Base-by-base conservation (phyloP, 1,139 yeast genomes). In the Taphrina wiesneri region DNA sequence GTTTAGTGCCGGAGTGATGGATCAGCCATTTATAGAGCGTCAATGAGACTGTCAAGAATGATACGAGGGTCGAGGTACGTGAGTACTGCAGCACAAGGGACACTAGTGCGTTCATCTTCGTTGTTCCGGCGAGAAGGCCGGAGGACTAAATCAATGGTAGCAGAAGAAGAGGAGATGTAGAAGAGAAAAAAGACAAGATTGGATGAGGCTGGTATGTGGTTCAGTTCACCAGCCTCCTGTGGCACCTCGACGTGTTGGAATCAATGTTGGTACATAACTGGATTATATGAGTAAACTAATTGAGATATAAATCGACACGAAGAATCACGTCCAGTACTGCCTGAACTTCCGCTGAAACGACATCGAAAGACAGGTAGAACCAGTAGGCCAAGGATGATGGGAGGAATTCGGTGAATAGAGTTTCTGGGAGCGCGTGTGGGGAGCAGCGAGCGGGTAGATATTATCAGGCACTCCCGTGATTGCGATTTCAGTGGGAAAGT, bases 401-500 rank as follows among this genome's bases (percentile, higher is more conserved):
- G 51, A 46, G 9, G 30, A 1, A 3, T 46, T 21, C 15, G 13
- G 21, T 26, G 9, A 41, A 17, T 45, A 45, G 15, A 19, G 51
- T 45, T 21, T 28, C 7, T 25, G 36, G 34, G 7, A 17, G 52
- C 28, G 7, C 2, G n/a, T 46, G 32, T 46, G 52, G 52, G 26
- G 52, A 21, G 6, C n/a, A 36, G 26, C 6, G 36, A 6, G 26
- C 36, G 36, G 36, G 26, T 30, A 49, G 36, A 30, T 49, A 49
- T 49, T 49, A 49, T 17, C 53, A 49, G 53, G 36, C 53, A 30
- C 49, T 45, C 49, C 49, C 49, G 49, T n/a, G 25, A 19, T 2
- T 32, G 36, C 36, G 36, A 32, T 32, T 32, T 32, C 36, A n/a
- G 36, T 30, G 34, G 34, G 34, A 30, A 30, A 30, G n/a, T n/a